These are phyloP conservation scores for Arthrinium puccinioides DNA, from an alignment of 2,329 filamentous ascomycete genomes.

Conservation along the genomic window DNA sequence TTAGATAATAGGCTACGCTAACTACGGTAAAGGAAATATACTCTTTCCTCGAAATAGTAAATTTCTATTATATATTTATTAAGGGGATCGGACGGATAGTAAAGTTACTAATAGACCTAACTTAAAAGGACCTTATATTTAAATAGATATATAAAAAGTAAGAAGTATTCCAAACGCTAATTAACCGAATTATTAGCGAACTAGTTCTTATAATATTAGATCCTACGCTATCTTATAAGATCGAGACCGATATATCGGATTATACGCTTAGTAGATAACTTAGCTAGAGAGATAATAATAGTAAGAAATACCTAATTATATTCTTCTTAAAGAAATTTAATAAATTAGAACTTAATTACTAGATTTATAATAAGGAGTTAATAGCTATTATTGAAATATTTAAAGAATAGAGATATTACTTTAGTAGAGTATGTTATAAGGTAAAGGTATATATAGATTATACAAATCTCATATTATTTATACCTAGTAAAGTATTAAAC, in stretches of 20 bases:
- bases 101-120: conserved; percentile 9
- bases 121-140: conserved; percentile 8
- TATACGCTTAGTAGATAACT: conserved; percentile 5
- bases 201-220: neutral
- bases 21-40: conserved; percentile 11
- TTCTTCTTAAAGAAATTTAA: conserved; percentile 12
- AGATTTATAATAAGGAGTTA: conserved; percentile 28
- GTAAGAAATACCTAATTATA: conserved; percentile 7
- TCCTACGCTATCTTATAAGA: conserved; percentile 6
- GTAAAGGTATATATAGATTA: conserved; percentile 10
- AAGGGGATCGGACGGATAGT: conserved; percentile 11
- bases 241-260: no score
- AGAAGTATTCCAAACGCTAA: neutral
- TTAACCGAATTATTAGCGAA: neutral
- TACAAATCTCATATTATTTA: conserved; percentile 18
- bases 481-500: conserved; percentile 15
- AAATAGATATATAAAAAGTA: neutral
- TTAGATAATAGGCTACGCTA: conserved; percentile 16
- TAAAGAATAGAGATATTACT: conserved; percentile 13
- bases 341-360: conserved; percentile 18
- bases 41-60: conserved; percentile 21
- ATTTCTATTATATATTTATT: conserved; percentile 25
- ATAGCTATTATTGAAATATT: conserved; percentile 20
- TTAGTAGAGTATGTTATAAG: conserved; percentile 7
- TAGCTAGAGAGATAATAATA: conserved; percentile 2